phyloP scores from a whole-genome alignment of 2,329 filamentous ascomycete species.

The Claviceps quebecensis region DNA sequence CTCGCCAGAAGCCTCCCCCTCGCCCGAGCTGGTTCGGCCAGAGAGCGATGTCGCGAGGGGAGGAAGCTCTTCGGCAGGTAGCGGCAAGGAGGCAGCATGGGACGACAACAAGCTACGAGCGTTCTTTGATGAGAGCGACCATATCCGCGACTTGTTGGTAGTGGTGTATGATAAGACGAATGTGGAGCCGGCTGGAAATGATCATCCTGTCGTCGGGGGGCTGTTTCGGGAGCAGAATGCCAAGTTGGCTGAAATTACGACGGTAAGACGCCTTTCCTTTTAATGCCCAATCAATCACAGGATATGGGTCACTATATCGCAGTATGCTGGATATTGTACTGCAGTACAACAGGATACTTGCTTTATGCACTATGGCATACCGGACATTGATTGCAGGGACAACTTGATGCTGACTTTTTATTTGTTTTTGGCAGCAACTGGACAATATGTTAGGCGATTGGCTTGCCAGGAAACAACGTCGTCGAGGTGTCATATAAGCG shows the following conservation, averaged over 20 bases:
- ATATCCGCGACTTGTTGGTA: slow-evolving; percentile 78
- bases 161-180: slow-evolving; percentile 89
- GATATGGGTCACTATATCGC: no score
- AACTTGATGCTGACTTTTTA: not conserved
- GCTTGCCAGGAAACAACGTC: slow-evolving; percentile 56
- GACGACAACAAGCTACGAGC: slow-evolving; percentile 73
- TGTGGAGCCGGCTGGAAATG: slow-evolving; percentile 61
- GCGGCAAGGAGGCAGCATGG: slow-evolving; percentile 46
- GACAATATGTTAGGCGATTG: slow-evolving; percentile 78
- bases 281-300: no score
- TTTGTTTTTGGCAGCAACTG: slow-evolving; percentile 48
- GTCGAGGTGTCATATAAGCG: slow-evolving; percentile 33
- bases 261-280: slow-evolving; percentile 30
- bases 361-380: no score
- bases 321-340: no score
- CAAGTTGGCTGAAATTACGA: slow-evolving; percentile 74
- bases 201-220: slow-evolving; percentile 69
- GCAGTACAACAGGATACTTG: not conserved
- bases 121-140: slow-evolving; percentile 80
- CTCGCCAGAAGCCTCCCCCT: slow-evolving; percentile 50
- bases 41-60: slow-evolving; percentile 25
- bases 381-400: not conserved
- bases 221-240: slow-evolving; percentile 81
- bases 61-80: slow-evolving; percentile 21
- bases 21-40: slow-evolving; percentile 42